Conservation (phyloP, 306 rosid species). For the Arachis hypogaea region DNA sequence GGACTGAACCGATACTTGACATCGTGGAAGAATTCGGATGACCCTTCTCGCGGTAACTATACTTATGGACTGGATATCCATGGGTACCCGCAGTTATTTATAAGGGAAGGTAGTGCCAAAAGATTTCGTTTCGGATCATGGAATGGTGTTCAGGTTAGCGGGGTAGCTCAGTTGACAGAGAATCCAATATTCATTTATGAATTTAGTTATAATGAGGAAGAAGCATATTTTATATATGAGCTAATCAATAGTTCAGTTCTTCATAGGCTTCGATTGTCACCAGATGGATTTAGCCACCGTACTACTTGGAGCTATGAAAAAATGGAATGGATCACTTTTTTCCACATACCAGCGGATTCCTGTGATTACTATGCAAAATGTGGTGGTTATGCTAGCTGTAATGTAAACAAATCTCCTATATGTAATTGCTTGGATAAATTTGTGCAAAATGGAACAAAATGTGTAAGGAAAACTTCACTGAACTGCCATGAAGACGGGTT, state of each 20-base stretch:
- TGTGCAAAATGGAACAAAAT: not conserved
- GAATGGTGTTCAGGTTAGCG: not conserved
- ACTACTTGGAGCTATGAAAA: not conserved
- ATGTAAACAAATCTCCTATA: not conserved
- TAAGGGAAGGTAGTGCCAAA: slow-evolving; percentile 14
- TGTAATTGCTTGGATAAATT: not conserved
- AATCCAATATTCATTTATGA: not conserved
- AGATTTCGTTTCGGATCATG: not conserved
- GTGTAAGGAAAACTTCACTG: not conserved
- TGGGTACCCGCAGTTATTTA: slow-evolving; percentile 28
- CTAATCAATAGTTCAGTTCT: not conserved
- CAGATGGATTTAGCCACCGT: not conserved
- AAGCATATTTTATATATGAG: not conserved
- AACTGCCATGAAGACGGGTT: not conserved
- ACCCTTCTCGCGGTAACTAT: slow-evolving; percentile 43
- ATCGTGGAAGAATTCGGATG: slow-evolving; percentile 40
- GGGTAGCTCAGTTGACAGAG: not conserved
- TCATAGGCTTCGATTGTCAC: not conserved
- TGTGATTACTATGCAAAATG: not conserved
- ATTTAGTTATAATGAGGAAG: not conserved
- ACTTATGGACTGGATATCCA: slow-evolving; percentile 25
- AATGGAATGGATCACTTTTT: not conserved
- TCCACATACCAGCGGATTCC: not conserved
- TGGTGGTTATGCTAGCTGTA: not conserved
- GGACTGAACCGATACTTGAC: slow-evolving; percentile 33